Percentiles rank a stretch among this genome's conserved stretches.
These are phyloP conservation scores for Emmonsiellopsis sp. DNA, from an alignment of 2,329 filamentous ascomycete genomes.

Conservation along the genomic window DNA sequence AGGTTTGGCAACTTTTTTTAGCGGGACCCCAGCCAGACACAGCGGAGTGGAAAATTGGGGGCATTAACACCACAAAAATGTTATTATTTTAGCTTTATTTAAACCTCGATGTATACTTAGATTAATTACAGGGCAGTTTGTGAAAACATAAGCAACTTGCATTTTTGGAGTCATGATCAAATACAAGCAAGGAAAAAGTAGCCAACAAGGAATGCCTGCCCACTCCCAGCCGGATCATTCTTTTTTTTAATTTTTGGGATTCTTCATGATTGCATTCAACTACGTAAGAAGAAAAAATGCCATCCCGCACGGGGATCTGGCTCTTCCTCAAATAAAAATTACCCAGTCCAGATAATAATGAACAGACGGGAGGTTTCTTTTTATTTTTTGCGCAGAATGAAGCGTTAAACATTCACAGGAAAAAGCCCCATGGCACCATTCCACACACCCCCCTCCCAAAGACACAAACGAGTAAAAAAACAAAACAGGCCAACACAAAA, in stretches of 20 bases:
- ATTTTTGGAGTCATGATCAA: not conserved
- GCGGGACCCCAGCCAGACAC: no score
- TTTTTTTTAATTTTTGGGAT: slow-evolving; percentile 9
- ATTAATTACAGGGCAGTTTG: not conserved
- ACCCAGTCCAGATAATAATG: not conserved
- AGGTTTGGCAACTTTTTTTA: no score
- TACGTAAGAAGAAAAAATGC: slow-evolving; percentile 24
- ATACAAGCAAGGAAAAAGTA: slow-evolving; percentile 43
- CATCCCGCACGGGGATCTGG: not conserved
- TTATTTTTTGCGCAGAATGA: slow-evolving; percentile 4
- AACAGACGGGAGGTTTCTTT: not conserved
- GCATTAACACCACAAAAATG: not conserved
- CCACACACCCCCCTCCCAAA: slow-evolving; percentile 33
- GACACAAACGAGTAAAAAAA: slow-evolving; percentile 18
- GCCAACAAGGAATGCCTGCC: slow-evolving; percentile 7
- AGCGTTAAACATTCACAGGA: not conserved
- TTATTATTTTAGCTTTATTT: no score
- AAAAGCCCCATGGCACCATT: slow-evolving; percentile 18
- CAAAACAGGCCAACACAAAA: slow-evolving; percentile 29
- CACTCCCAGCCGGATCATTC: no score
- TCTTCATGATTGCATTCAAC: slow-evolving; percentile 36
- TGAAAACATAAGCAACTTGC: not conserved
- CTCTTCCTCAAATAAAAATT: not conserved
- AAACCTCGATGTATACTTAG: no score
- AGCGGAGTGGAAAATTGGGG: no score